A percentile compares a stretch with the other conserved stretches of the same genome.
These are phyloP conservation scores for Penicillium brasilianum DNA, from an alignment of 2,329 filamentous ascomycete species.

Conservation along the genomic window DNA sequence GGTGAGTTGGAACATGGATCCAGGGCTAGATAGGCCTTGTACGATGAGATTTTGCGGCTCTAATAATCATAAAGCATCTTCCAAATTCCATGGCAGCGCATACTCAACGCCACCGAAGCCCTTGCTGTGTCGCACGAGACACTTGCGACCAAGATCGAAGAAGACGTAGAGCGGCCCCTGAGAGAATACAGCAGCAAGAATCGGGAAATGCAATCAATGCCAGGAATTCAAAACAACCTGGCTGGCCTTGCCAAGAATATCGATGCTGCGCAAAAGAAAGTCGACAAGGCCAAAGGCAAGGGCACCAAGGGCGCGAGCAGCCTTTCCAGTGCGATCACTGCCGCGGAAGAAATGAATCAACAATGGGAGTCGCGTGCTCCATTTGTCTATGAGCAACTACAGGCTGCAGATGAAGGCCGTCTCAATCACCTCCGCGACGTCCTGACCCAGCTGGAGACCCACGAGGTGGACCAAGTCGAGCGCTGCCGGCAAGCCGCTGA, in stretches of 20 bases:
- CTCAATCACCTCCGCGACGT: constrained; percentile 88
- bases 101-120: constrained; percentile 77
- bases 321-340: constrained; percentile 72
- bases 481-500: constrained; percentile 75
- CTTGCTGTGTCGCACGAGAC: constrained; percentile 83
- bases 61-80: constrained; percentile 70
- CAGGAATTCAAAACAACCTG: constrained; percentile 81
- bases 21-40: neutral
- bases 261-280: constrained; percentile 80
- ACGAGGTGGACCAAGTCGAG: constrained; percentile 87
- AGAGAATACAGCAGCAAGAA: constrained; percentile 74
- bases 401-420: constrained; percentile 86
- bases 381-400: constrained; percentile 90
- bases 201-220: constrained; percentile 77
- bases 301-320: constrained; percentile 75
- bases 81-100: constrained; percentile 85
- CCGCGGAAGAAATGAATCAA: constrained; percentile 75
- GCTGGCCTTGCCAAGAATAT: constrained; percentile 80
- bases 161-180: constrained; percentile 83
- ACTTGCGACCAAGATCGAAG: constrained; percentile 80
- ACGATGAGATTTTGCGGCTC: constrained; percentile 13
- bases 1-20: constrained; percentile 62
- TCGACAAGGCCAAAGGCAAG: constrained; percentile 82
- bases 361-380: constrained; percentile 96
- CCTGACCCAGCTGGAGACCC: constrained; percentile 89